phyloP scores from a whole-genome alignment of 768 basidiomycete species.

The Boletus pseudopeckii region DNA sequence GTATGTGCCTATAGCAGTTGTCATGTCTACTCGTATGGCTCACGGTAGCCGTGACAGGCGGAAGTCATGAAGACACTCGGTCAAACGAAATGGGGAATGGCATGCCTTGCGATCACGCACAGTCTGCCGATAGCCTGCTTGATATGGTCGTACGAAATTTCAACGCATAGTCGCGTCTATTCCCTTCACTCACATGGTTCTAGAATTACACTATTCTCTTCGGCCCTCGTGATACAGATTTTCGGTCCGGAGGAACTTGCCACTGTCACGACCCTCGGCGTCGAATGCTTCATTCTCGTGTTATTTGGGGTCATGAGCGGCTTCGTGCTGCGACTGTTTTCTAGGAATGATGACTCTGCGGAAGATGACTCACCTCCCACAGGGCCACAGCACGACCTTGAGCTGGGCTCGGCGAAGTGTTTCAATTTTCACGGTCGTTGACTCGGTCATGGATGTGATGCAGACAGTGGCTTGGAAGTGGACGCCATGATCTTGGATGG shows the following conservation, averaged over 20 bases:
- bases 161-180: not conserved
- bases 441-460: not conserved
- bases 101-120: conserved; percentile 12
- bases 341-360: not conserved
- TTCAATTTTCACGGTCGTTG: not conserved
- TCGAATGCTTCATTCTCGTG: conserved; percentile 9
- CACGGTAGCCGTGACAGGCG: not conserved
- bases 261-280: not conserved
- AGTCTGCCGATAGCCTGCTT: conserved; percentile 12
- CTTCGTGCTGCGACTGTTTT: not conserved
- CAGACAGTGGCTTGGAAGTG: not conserved
- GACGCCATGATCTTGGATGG: too few species aligned
- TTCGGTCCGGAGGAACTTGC: conserved; percentile 1
- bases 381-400: not conserved
- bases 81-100: conserved; percentile 1
- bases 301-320: not conserved
- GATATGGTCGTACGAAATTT: conserved; percentile 15
- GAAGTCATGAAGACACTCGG: conserved; percentile 1
- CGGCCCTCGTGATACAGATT: conserved; percentile 9
- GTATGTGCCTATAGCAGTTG: not conserved
- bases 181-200: not conserved
- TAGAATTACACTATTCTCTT: conserved; percentile 9
- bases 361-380: not conserved
- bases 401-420: not conserved
- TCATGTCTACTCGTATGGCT: not conserved